phyloP scores from a whole-genome alignment of 768 basidiomycete genomes.

The Suillus placidus region DNA sequence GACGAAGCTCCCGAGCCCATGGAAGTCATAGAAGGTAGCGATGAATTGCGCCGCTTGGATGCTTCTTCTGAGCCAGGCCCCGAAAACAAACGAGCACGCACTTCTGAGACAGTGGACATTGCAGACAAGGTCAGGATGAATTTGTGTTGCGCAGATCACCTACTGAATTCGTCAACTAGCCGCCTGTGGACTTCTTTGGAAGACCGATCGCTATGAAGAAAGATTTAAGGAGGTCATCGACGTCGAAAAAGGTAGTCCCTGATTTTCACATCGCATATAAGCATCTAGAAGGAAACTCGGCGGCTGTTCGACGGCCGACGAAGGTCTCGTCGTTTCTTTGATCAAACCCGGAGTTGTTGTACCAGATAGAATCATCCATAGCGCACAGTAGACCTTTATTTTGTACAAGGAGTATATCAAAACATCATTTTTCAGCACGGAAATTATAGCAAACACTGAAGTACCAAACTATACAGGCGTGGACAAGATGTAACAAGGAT shows the following conservation, averaged over 20 bases:
- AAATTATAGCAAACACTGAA: background rate
- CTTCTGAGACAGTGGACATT: constrained; percentile 47
- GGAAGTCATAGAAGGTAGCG: constrained; percentile 17
- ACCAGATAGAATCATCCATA: background rate
- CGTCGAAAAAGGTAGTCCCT: constrained; percentile 42
- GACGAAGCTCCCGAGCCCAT: constrained; percentile 18
- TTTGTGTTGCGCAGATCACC: background rate
- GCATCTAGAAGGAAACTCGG: constrained; percentile 89
- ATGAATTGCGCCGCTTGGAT: constrained; percentile 22
- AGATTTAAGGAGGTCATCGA: constrained; percentile 31
- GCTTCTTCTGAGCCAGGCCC: constrained; percentile 28
- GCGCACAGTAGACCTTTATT: background rate
- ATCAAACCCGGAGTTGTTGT: constrained; percentile 15
- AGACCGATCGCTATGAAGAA: constrained; percentile 61
- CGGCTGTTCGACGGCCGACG: constrained; percentile 87
- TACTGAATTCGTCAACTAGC: constrained; percentile 43
- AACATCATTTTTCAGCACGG: background rate
- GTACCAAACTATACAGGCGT: background rate
- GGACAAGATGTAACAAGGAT: background rate
- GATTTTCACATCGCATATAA: constrained; percentile 74
- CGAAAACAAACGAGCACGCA: constrained; percentile 49
- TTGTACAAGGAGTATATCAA: constrained; percentile 2
- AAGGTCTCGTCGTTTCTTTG: constrained; percentile 79
- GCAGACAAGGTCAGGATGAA: constrained; percentile 60
- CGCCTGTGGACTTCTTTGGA: constrained; percentile 95